Base-by-base conservation (phyloP, 768 basidiomycete genomes). In the Rhodotorula diobovata region DNA sequence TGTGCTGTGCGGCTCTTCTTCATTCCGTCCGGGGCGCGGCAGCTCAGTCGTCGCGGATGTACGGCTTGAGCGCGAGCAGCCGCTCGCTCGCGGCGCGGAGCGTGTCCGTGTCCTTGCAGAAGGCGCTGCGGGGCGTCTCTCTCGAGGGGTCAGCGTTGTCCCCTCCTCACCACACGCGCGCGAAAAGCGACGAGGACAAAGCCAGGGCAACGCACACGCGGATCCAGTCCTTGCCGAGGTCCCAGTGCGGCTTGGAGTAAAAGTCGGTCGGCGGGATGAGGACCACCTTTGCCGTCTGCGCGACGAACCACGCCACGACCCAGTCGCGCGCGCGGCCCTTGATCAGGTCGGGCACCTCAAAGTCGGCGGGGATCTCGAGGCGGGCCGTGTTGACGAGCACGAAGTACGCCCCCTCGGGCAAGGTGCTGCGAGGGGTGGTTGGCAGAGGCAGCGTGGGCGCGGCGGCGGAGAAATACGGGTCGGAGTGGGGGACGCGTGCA, bases 51-150 rank as follows among this genome's bases (percentile, higher is more conserved):
- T 63, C 64, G 59, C 74, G 72, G 54, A 88, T 81, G 81, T 85
- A 95, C 66, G 90, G 85, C 77, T 85, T 86, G 74, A 99, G 82
- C 34, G 82, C 83, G 80, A 88, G 84, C 30, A 99, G 82, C n/a
- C 91, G 86, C 77, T 90, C 88, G 34, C 87, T 88, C n/a, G 96
- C 96, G 32, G 82, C 83, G 70, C 83, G 85, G 25, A 99, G 84
- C 0, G 92, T 95, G 53, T 90, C 91, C 30, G 87, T 73, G 77
- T 98, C 95, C 79, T 99, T 99, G 84, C 96, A 97, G 84, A 96
- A 93, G 2, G 93, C 89, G 79, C 98, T 97, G 66, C 92, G 86
- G 32, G 86, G 78, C 23, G 1, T 20, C 14, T 39, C 88, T 95
- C 58, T n/a, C 28, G 83, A n/a, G n/a, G n/a, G n/a, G n/a, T n/a